These are phyloP conservation scores for Neoboletus subvelutipes DNA, from an alignment of 768 basidiomycete species.

Conservation along the genomic window DNA sequence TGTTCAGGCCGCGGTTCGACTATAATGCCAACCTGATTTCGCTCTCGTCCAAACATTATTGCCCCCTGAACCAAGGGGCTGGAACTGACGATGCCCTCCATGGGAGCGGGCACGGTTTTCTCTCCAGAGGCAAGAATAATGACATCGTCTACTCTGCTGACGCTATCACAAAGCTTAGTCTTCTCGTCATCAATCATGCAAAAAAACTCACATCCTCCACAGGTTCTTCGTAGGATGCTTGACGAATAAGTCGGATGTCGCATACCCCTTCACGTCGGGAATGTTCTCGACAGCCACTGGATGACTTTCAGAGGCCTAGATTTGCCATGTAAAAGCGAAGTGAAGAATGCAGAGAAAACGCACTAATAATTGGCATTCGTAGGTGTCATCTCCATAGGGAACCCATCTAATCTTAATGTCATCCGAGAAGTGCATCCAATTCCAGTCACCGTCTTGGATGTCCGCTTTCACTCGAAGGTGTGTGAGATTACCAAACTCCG, in stretches of 20 bases:
- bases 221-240: constrained; percentile 43
- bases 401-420: constrained; percentile 28
- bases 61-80: constrained; percentile 22
- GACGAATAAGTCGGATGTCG: constrained; percentile 43
- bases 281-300: constrained; percentile 31
- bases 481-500: constrained; percentile 19
- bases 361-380: constrained; percentile 39
- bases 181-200: background rate
- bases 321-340: background rate
- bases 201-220: constrained; percentile 42
- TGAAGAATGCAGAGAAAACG: background rate
- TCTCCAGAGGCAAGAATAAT: constrained; percentile 34
- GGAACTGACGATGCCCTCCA: constrained; percentile 24
- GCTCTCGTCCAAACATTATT: constrained; percentile 35
- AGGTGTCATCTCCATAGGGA: constrained; percentile 32
- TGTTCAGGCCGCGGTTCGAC: constrained; percentile 26
- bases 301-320: constrained; percentile 4
- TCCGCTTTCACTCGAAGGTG: background rate
- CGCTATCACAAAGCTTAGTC: constrained; percentile 21
- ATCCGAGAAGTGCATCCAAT: constrained; percentile 9
- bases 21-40: constrained; percentile 30
- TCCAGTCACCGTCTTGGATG: constrained; percentile 19
- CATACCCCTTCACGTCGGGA: constrained; percentile 34
- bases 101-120: constrained; percentile 35
- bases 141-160: constrained; percentile 39